phyloP scores from a whole-genome alignment of 1,284 basidiomycete species.

The Microbotryum saponariae region DNA sequence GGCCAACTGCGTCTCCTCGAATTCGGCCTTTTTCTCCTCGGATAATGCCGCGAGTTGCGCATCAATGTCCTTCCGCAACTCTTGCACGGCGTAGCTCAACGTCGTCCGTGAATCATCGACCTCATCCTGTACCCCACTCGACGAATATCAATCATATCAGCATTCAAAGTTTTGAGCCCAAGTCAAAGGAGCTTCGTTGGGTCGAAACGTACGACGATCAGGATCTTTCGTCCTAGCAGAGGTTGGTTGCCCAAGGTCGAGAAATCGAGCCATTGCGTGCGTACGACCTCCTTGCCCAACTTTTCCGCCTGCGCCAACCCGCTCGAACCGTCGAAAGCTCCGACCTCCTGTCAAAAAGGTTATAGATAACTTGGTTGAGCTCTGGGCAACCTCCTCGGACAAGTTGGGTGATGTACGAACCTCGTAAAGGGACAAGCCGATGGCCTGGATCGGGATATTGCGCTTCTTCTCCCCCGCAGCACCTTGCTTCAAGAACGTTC shows the following conservation, averaged over 20 bases:
- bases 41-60: slow-evolving; percentile 56
- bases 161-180: too few species aligned
- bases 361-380: too few species aligned
- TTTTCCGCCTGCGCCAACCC: slow-evolving; percentile 48
- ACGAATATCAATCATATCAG: too few species aligned
- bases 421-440: slow-evolving; percentile 87
- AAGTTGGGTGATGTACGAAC: slow-evolving; percentile 45
- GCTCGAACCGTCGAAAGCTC: slow-evolving; percentile 13
- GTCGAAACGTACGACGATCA: slow-evolving; percentile 64
- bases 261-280: slow-evolving; percentile 68
- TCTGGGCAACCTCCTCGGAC: too few species aligned
- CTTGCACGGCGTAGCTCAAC: slow-evolving; percentile 63
- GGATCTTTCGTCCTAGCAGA: slow-evolving; percentile 67
- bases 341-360: slow-evolving; percentile 15
- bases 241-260: slow-evolving; percentile 54
- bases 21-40: slow-evolving; percentile 42
- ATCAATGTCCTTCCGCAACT: slow-evolving; percentile 79
- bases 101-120: slow-evolving; percentile 82
- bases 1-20: slow-evolving; percentile 60
- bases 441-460: slow-evolving; percentile 79
- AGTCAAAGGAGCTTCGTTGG: too few species aligned
- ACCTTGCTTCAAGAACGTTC: slow-evolving; percentile 67
- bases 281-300: slow-evolving; percentile 70
- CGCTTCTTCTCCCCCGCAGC: slow-evolving; percentile 56
- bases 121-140: slow-evolving; percentile 58